Percentiles rank a stretch among this genome's conserved stretches.
phyloP scores from a whole-genome alignment of 169 alveolate species.

The Plasmodium relictum region DNA sequence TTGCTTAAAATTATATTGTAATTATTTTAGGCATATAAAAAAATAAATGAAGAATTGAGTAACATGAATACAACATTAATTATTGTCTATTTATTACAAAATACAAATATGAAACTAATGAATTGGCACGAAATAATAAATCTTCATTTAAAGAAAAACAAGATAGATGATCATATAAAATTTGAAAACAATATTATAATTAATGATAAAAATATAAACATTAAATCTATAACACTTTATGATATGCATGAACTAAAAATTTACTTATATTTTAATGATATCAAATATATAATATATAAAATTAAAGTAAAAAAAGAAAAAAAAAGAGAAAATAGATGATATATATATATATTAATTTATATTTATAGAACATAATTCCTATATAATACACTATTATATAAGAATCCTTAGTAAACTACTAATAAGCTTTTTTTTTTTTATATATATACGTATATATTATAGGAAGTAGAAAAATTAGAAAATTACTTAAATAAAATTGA shows the following conservation, averaged over 20 bases:
- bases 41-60: slow-evolving; percentile 68
- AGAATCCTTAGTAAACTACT: neutral
- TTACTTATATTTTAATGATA: slow-evolving; percentile 52
- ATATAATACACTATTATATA: neutral
- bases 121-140: slow-evolving; percentile 67
- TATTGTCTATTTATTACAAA: slow-evolving; percentile 63
- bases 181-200: slow-evolving; percentile 52
- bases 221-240: slow-evolving; percentile 64
- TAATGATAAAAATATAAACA: slow-evolving; percentile 57
- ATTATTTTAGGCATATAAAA: slow-evolving; percentile 58
- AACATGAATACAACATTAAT: slow-evolving; percentile 70
- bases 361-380: neutral
- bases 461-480: slow-evolving; percentile 77
- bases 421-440: slow-evolving; percentile 12
- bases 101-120: slow-evolving; percentile 64
- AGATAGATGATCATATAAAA: slow-evolving; percentile 26
- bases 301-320: slow-evolving; percentile 35
- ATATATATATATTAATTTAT: neutral
- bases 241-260: slow-evolving; percentile 60
- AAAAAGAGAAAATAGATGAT: neutral
- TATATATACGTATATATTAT: neutral
- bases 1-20: neutral
- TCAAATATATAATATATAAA: slow-evolving; percentile 72
- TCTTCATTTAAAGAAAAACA: slow-evolving; percentile 49
- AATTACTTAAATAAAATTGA: slow-evolving; percentile 56